Conservation (phyloP, 2,329 filamentous ascomycete genomes). For the Scopulariopsis brevicaulis region DNA sequence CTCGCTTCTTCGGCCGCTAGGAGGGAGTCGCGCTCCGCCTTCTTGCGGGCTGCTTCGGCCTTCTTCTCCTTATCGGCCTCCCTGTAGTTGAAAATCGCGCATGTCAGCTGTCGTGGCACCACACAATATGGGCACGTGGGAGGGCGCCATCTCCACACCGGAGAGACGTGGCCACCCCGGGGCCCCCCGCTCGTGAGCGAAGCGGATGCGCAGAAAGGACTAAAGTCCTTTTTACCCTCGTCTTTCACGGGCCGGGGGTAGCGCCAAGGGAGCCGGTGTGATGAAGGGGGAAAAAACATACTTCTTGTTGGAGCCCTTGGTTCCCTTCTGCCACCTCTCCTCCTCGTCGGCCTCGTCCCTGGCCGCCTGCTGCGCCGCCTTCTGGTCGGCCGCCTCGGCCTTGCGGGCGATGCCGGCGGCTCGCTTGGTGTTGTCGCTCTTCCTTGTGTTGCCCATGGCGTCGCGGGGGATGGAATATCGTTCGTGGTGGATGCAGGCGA, state of each 20-base stretch:
- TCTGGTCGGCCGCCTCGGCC: constrained; percentile 73
- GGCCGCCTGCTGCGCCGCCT: constrained; percentile 59
- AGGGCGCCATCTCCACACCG: not conserved
- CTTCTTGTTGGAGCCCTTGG: constrained; percentile 83
- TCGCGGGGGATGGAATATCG: not conserved
- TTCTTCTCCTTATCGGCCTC: constrained; percentile 78
- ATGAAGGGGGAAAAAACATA: constrained; percentile 31
- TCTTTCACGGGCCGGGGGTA: not conserved
- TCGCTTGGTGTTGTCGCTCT: constrained; percentile 77
- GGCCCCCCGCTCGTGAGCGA: too few relatives aligned
- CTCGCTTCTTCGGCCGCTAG: constrained; percentile 71
- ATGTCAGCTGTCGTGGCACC: not conserved
- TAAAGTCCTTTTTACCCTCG: not conserved
- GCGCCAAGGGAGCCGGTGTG: not conserved
- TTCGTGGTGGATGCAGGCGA: not conserved
- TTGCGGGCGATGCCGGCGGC: constrained; percentile 83
- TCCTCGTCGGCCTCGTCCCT: constrained; percentile 59
- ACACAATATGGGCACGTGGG: not conserved
- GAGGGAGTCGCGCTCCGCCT: constrained; percentile 80
- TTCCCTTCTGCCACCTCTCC: constrained; percentile 71
- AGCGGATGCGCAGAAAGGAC: not conserved
- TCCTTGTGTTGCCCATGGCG: constrained; percentile 47
- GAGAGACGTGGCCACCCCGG: too few relatives aligned
- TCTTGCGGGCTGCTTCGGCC: constrained; percentile 73
- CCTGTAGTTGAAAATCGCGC: constrained; percentile 30